Conservation (phyloP, 208 protist genomes). For the Trypanosoma brucei region DNA sequence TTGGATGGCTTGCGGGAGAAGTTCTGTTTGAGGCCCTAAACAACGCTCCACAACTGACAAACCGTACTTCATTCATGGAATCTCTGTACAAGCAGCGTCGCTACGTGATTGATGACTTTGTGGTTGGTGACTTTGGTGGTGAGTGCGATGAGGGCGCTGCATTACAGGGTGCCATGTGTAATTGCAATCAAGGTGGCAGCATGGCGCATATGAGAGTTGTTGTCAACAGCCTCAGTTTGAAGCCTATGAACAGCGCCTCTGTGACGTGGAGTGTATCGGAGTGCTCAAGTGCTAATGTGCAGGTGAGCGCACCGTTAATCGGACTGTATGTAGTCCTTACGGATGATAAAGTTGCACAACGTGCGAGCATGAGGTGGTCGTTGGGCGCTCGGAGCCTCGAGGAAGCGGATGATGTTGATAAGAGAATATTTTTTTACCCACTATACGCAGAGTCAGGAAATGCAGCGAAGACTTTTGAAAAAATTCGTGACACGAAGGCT, state of each 20-base stretch:
- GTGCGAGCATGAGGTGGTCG: not conserved
- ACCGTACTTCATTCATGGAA: conserved; percentile 5
- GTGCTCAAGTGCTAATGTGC: not conserved
- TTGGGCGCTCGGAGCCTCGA: not conserved
- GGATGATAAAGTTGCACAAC: not conserved
- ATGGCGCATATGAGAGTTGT: conserved; percentile 11
- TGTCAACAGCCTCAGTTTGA: not conserved
- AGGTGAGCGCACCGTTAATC: conserved; percentile 1
- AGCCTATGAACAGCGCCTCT: not conserved
- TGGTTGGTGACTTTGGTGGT: conserved; percentile 26
- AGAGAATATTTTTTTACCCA: not conserved
- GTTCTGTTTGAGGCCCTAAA: not conserved
- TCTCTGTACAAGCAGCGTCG: conserved; percentile 23
- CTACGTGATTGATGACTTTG: conserved; percentile 20
- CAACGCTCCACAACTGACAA: not conserved
- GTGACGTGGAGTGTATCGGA: conserved; percentile 1
- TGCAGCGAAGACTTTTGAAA: not conserved
- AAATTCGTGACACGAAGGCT: not conserved
- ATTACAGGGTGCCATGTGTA: conserved; percentile 7
- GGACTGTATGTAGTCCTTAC: not conserved
- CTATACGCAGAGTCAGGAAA: not conserved
- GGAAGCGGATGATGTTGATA: not conserved
- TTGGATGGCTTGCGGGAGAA: conserved; percentile 1
- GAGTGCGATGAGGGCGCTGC: not conserved
- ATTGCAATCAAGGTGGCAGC: conserved; percentile 18